Evolutionary conservation across 345 rosid species (phyloP).

Genomic region (Camelina sativa): DNA sequence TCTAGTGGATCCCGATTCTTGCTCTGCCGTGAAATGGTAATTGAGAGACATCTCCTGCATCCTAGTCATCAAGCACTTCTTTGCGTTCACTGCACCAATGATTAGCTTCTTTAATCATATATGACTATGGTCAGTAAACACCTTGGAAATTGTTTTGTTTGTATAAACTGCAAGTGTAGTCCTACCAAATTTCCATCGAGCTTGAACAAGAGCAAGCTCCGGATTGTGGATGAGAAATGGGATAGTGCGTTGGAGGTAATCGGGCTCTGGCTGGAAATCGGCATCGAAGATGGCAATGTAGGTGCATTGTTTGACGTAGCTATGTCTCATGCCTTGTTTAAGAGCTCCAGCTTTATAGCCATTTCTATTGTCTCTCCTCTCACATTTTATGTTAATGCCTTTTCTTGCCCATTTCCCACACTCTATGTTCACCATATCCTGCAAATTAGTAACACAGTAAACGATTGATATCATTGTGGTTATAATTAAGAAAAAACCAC

Average conservation of each 20-base stretch:
- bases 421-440: constrained; percentile 47
- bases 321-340: constrained; percentile 64
- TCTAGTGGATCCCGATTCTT: constrained; percentile 47
- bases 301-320: constrained; percentile 56
- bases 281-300: constrained; percentile 61
- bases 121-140: background rate
- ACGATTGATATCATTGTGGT: background rate
- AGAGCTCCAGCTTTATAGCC: constrained; percentile 66
- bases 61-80: constrained; percentile 50
- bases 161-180: background rate
- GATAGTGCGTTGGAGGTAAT: constrained; percentile 51
- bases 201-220: constrained; percentile 57
- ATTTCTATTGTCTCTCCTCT: constrained; percentile 52
- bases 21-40: constrained; percentile 50
- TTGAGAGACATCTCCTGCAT: constrained; percentile 54
- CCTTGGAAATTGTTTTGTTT: too few relatives aligned
- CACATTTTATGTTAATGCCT: constrained; percentile 50
- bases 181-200: constrained; percentile 60
- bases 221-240: constrained; percentile 56
- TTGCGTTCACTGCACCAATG: constrained; percentile 42
- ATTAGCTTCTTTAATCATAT: background rate
- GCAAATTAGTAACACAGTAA: background rate
- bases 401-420: constrained; percentile 46
- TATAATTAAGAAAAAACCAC: background rate
- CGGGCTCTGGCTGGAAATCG: constrained; percentile 63